A percentile compares a stretch with the other conserved stretches of the same genome.
Evolutionary conservation across 129 eudicot species (phyloP).

Genomic region (Gnaphalium uliginosum): DNA sequence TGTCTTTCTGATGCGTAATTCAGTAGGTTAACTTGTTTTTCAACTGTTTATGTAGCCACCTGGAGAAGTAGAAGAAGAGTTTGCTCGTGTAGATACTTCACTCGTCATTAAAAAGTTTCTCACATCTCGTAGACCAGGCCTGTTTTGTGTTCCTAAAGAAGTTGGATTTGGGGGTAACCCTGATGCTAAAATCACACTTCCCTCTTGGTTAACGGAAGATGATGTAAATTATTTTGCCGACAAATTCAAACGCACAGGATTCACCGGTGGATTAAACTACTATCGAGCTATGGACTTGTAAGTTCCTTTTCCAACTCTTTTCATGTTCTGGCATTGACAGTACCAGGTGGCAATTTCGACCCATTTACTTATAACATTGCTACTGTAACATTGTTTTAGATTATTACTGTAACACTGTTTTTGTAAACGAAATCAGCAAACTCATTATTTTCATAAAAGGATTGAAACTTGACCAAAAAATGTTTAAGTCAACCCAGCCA

Average conservation of each 20-base stretch:
- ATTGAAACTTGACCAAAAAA: background rate
- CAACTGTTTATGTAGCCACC: slow-evolving; percentile 48
- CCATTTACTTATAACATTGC: no score
- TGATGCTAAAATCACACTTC: slow-evolving; percentile 47
- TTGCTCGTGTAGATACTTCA: slow-evolving; percentile 66
- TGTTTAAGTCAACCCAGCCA: background rate
- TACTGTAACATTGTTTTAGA: background rate
- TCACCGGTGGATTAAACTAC: slow-evolving; percentile 88
- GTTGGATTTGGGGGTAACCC: slow-evolving; percentile 66
- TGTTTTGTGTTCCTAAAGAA: slow-evolving; percentile 58
- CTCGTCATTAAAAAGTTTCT: slow-evolving; percentile 63
- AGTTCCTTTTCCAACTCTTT: slow-evolving; percentile 18
- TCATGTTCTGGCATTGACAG: background rate
- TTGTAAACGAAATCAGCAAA: background rate
- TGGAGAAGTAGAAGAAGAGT: slow-evolving; percentile 77
- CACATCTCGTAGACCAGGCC: slow-evolving; percentile 54
- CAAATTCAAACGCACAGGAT: slow-evolving; percentile 61
- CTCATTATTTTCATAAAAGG: background rate
- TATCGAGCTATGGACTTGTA: slow-evolving; percentile 84
- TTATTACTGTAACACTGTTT: background rate
- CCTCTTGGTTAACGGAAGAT: slow-evolving; percentile 79
- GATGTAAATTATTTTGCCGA: slow-evolving; percentile 69
- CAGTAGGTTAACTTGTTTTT: background rate
- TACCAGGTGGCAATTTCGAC: background rate
- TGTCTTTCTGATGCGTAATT: background rate